Evolutionary conservation across 192 early-diverging fungal genomes (phyloP), one percentile per base, ranked within the genome.

Genomic region (Fimicolochytrium jonesii): DNA sequence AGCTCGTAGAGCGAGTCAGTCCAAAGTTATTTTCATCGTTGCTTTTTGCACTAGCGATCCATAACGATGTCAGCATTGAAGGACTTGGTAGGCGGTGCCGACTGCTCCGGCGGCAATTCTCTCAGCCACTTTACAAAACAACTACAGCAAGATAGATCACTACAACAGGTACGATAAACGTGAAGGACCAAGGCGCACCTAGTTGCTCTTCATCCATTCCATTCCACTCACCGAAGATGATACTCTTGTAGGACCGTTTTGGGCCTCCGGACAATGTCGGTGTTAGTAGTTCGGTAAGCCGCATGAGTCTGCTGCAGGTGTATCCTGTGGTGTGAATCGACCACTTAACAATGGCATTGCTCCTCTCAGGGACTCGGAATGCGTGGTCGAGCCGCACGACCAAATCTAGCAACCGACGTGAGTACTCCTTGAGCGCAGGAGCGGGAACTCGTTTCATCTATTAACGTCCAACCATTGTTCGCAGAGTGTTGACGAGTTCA

Each of bases 121-220:
- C 81, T 92, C 75, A 69, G 57, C 33, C 80, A 82, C 2, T 80
- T 95, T 55, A 84, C 87, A 77, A 93, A 95, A 68, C 88, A 87
- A 67, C 80, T 93, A 64, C 68, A 85, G 42, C 77, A 84, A 45
- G 90, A 93, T 67, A 76, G 82, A 34, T 89, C 88, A 5, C 75
- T 89, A 5, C 86, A 92, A 64, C 90, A 90, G 81, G 92, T 84
- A 81, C 60, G 41, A 43, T 6, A 36, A 41, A 39, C 37, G 37
- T n/a, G n/a, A n/a, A n/a, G n/a, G n/a, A n/a, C n/a, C n/a, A n/a
- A n/a, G n/a, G 55, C 3, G 23, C 37, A 22, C 10, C 30, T n/a
- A 3, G 3, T 48, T 25, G 30, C 54, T 9, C n/a, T 28, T 6
- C 20, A 9, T 3, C 31, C 2, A 1, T 3, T 36, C n/a, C n/a